phyloP scores from a whole-genome alignment of 257 asterid genomes.

The Scutellaria minor region DNA sequence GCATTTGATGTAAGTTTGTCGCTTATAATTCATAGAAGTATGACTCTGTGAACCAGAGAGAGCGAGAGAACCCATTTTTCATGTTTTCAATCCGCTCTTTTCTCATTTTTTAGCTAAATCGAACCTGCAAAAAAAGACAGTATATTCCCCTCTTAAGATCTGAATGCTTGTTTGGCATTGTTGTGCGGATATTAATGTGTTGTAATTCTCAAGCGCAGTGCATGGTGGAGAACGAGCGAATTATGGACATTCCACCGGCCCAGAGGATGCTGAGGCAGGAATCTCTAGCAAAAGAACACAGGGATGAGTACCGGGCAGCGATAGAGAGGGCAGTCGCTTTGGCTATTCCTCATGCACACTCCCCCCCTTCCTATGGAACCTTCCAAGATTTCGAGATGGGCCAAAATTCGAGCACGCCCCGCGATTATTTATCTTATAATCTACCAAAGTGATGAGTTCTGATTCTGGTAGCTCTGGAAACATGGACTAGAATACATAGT shows the following conservation, averaged over 20 bases:
- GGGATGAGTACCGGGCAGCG: slow-evolving; percentile 79
- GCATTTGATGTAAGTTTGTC: slow-evolving; percentile 72
- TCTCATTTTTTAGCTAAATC: not conserved
- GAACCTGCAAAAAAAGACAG: not conserved
- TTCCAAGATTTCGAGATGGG: slow-evolving; percentile 60
- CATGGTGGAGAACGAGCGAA: slow-evolving; percentile 65
- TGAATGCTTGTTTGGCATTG: not conserved
- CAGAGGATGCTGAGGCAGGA: slow-evolving; percentile 84
- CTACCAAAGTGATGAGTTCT: slow-evolving; percentile 26
- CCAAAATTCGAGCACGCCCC: slow-evolving; percentile 46
- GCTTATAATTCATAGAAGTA: not conserved
- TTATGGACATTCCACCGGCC: slow-evolving; percentile 66
- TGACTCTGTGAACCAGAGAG: not conserved
- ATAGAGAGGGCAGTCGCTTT: slow-evolving; percentile 78
- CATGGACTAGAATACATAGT: not conserved
- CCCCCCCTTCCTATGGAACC: slow-evolving; percentile 90
- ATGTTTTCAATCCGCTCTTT: not conserved
- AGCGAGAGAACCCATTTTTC: not conserved
- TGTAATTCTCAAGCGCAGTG: slow-evolving; percentile 46
- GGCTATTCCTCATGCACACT: slow-evolving; percentile 70
- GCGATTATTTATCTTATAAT: slow-evolving; percentile 30
- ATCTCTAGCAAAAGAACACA: slow-evolving; percentile 74
- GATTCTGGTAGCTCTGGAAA: not conserved
- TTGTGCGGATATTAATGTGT: slow-evolving; percentile 15
- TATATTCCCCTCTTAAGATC: not conserved